Conservation (phyloP, 2,329 filamentous ascomycete species). For the Arachnopeziza araneosa region DNA sequence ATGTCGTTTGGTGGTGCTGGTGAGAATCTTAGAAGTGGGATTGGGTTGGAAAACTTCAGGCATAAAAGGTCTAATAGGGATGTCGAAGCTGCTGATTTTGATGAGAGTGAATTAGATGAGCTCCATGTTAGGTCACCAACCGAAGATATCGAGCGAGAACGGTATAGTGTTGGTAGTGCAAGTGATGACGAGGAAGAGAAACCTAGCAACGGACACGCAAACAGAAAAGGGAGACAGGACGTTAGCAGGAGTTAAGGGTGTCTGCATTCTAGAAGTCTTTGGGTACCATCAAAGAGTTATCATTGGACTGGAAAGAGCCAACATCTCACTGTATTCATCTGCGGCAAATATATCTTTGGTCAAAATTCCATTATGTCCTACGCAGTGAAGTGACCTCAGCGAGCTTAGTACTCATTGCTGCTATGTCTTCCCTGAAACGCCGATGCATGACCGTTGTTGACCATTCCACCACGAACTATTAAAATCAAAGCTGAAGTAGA, state of each 20-base stretch:
- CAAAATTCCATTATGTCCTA: background rate
- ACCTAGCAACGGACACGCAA: conserved; percentile 15
- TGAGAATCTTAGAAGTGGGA: conserved; percentile 23
- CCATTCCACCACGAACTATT: conserved; percentile 6
- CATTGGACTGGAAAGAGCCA: background rate
- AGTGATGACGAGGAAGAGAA: conserved; percentile 46
- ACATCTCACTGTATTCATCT: background rate
- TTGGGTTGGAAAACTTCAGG: conserved; percentile 43
- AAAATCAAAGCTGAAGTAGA: conserved; percentile 8
- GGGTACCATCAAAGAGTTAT: background rate
- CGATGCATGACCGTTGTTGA: conserved; percentile 11
- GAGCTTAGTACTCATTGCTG: conserved; percentile 18
- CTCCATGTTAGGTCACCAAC: conserved; percentile 39
- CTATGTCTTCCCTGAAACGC: conserved; percentile 17
- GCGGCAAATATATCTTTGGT: background rate
- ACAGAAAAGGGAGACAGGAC: conserved; percentile 17
- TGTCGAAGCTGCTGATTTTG: conserved; percentile 59
- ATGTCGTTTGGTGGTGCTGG: conserved; percentile 27
- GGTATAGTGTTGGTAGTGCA: conserved; percentile 52
- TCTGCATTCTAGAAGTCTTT: conserved; percentile 3
- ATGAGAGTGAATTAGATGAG: conserved; percentile 60
- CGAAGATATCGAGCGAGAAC: conserved; percentile 36
- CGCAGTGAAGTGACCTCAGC: background rate
- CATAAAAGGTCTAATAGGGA: conserved; percentile 44
- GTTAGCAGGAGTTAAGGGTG: background rate